phyloP scores from a whole-genome alignment of 345 rosid genomes.

The Kandelia obovata region DNA sequence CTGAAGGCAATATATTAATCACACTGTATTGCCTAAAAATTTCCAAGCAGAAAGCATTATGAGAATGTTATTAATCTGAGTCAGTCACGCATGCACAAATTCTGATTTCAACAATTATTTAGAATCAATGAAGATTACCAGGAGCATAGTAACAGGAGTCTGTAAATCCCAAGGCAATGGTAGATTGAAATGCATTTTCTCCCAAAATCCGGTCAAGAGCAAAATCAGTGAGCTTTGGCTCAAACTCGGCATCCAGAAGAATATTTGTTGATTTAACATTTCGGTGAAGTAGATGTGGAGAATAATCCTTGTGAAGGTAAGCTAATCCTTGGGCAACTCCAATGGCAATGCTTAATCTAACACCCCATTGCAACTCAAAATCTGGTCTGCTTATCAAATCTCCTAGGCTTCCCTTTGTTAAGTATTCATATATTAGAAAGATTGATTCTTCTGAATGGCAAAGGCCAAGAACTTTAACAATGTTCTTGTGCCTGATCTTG shows the following conservation, averaged over 20 bases:
- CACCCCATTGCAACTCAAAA: conserved; percentile 61
- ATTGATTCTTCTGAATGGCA: conserved; percentile 71
- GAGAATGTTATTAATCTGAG: background rate
- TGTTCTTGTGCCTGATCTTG: conserved; percentile 80
- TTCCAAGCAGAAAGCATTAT: background rate
- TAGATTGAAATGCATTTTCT: conserved; percentile 68
- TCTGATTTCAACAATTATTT: background rate
- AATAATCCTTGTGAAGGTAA: conserved; percentile 75
- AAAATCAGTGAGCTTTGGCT: conserved; percentile 78
- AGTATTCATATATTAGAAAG: conserved; percentile 67
- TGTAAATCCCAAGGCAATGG: conserved; percentile 47
- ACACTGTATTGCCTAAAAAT: too few species aligned
- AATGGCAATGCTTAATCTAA: conserved; percentile 68
- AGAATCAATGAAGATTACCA: conserved; percentile 39
- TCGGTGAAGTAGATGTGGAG: conserved; percentile 73
- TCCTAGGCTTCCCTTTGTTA: conserved; percentile 68
- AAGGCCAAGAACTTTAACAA: conserved; percentile 68
- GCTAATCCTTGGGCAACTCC: conserved; percentile 83
- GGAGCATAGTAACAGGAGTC: conserved; percentile 75
- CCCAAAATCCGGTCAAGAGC: conserved; percentile 76
- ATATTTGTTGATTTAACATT: conserved; percentile 70
- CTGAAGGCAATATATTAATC: background rate
- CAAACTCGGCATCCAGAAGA: conserved; percentile 65
- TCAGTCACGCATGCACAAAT: background rate
- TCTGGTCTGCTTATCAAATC: conserved; percentile 52